phyloP scores from a whole-genome alignment of 2,329 filamentous ascomycete genomes.

The Pseudopyrenochaeta lycopersici region DNA sequence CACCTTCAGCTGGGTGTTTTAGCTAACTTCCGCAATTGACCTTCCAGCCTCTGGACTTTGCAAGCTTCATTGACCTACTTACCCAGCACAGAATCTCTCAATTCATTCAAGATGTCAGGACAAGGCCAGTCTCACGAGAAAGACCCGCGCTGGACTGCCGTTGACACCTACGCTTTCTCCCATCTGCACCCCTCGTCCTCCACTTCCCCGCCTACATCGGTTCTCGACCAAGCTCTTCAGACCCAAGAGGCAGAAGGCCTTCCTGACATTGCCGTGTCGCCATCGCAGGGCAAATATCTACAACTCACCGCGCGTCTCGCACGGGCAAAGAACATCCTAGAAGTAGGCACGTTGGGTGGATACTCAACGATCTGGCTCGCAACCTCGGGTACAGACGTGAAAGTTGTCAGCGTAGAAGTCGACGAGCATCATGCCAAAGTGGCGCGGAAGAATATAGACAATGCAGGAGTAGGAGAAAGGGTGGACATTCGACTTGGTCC shows the following conservation, averaged over 20 bases:
- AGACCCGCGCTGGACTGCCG: slow-evolving; percentile 50
- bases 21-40: background rate
- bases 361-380: slow-evolving; percentile 66
- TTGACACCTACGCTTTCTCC: slow-evolving; percentile 48
- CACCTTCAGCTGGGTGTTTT: background rate
- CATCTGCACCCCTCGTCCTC: slow-evolving; percentile 44
- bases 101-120: slow-evolving; percentile 19
- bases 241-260: slow-evolving; percentile 33
- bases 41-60: background rate
- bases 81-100: background rate
- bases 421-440: slow-evolving; percentile 57
- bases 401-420: slow-evolving; percentile 63
- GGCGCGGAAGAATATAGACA: slow-evolving; percentile 56
- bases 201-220: slow-evolving; percentile 33
- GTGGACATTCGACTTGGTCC: slow-evolving; percentile 58
- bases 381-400: slow-evolving; percentile 41
- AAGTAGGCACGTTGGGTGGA: slow-evolving; percentile 65
- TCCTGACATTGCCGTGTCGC: slow-evolving; percentile 47
- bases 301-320: slow-evolving; percentile 42
- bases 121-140: slow-evolving; percentile 33
- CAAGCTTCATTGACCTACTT: background rate
- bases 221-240: slow-evolving; percentile 33
- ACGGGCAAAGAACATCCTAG: slow-evolving; percentile 51
- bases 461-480: slow-evolving; percentile 52
- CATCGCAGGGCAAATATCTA: slow-evolving; percentile 46